Evolutionary conservation across 495 filamentous ascomycete genomes (phyloP), one percentile per base, ranked within the genome.

Genomic region (Neurospora sp.): DNA sequence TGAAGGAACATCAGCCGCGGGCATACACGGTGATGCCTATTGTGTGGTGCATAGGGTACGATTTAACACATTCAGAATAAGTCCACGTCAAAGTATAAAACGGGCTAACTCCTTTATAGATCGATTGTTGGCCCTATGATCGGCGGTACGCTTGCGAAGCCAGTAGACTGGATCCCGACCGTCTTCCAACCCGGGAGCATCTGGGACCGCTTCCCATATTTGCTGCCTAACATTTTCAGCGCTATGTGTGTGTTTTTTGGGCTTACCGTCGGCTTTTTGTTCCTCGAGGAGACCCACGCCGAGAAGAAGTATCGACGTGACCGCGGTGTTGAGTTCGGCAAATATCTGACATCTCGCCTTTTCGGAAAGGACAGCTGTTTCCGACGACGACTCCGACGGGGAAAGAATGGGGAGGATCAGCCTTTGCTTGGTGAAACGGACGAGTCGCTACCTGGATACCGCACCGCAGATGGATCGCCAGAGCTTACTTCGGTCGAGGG

Each of bases 1-100:
- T 91, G 73, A 96, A 97, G 78, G 90, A 95, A 79, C 93, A 98
- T 83, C 93, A 97, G 77, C 91, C 93, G 72, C 92, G 91, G 66
- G 96, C 94, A 62, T 99, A 94, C 82, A 90, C 96, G 8, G 93
- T 99, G 78, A 97, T 99, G 96, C 96, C 96, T 2, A 92, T 97
- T 76, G 91, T 98, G 38, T 99, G 96, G 96, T 98, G 94, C 80
- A 83, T 99, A 76, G 96, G 96, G 90, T 92, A 81, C 78, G 86
- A 80, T 12, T 38, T 35, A 12, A 39, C 41, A 14, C 20, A 41
- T 41, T 41, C 12, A 31, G 23, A 41, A 41, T 18, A n/a, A 35
- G 23, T 23, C 12, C n/a, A 66, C 8, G 62, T 31, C n/a, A 40
- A n/a, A 14, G 11, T 37, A 35, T 10, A 27, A 42, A 8, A 12